phyloP scores from a whole-genome alignment of 2,329 filamentous ascomycete genomes.

The Aspergillus piperis region DNA sequence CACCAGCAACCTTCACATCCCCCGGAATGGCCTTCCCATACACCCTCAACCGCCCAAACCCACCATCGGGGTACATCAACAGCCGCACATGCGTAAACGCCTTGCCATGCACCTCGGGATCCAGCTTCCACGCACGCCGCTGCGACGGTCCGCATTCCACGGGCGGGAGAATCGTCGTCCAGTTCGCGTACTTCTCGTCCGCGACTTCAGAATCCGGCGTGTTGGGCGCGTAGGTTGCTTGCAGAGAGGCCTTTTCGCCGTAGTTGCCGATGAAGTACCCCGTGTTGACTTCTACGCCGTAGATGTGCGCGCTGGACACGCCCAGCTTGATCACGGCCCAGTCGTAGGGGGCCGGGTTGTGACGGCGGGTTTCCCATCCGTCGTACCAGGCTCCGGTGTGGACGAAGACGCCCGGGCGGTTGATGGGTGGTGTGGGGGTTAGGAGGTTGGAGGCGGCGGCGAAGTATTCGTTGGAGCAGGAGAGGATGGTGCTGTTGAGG shows the following conservation, averaged over 20 bases:
- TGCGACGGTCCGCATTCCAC: conserved; percentile 44
- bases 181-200: conserved; percentile 36
- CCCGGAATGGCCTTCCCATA: conserved; percentile 43
- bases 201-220: conserved; percentile 34
- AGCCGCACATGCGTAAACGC: conserved; percentile 47
- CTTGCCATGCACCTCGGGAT: conserved; percentile 23
- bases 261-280: conserved; percentile 50
- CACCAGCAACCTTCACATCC: neutral
- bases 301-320: conserved; percentile 45
- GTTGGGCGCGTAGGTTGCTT: conserved; percentile 34
- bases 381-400: conserved; percentile 66
- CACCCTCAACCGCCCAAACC: conserved; percentile 45
- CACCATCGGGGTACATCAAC: conserved; percentile 50
- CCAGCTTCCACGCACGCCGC: conserved; percentile 45
- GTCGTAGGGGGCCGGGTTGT: conserved; percentile 60
- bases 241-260: conserved; percentile 44
- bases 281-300: conserved; percentile 49
- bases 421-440: conserved; percentile 57
- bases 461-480: conserved; percentile 64
- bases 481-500: conserved; percentile 57
- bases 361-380: conserved; percentile 64
- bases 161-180: conserved; percentile 43
- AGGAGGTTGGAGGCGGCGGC: conserved; percentile 61
- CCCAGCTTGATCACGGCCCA: conserved; percentile 62
- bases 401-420: conserved; percentile 59